Evolutionary conservation across 306 rosid species (phyloP), one percentile per base, ranked within the genome.

Genomic region (Vicia faba): DNA sequence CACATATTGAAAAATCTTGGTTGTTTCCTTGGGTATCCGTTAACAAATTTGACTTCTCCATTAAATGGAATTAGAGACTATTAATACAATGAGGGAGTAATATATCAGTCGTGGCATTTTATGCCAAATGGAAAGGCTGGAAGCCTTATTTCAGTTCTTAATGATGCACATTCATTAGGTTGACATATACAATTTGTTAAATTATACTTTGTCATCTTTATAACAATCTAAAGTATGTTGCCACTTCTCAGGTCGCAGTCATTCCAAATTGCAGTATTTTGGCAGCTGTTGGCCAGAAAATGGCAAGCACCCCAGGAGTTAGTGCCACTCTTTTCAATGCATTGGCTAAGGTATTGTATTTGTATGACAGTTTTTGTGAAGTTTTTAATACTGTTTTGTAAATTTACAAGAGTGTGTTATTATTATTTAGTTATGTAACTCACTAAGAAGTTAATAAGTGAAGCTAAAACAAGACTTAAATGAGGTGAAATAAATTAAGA

Each of bases 241-340:
- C 59, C 8, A 33, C 43, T 49, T 71, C 77, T 79, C 95, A 93
- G 99, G 90, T 93, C 65, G 92, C 88, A 0, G 75, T 93, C 15
- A 75, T 93, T 74, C 86, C 89, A 33, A 90, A 93, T 79, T 93
- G 97, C 81, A 93, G 99, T 70, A 93, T 93, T 78, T 85, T 93
- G 86, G 99, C 99, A 19, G 83, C 97, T 23, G 99, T 93, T 84
- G 99, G 99, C 75, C 97, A 90, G 84, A 90, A 87, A 65, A 93
- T 93, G 99, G 99, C 97, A 19, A 93, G 99, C 75, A 88, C 99
- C 61, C 99, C 99, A 45, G 99, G 99, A 75, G 99, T 93, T 53
- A 93, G 99, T 58, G 99, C 99, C 67, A 82, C 97, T 80, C 95
- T 93, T 60, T 90, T 93, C 83, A 93, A 73, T 80, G 99, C 99